Evolutionary conservation across 768 basidiomycete species (phyloP).

Genomic region (Lentinula aciculospora): DNA sequence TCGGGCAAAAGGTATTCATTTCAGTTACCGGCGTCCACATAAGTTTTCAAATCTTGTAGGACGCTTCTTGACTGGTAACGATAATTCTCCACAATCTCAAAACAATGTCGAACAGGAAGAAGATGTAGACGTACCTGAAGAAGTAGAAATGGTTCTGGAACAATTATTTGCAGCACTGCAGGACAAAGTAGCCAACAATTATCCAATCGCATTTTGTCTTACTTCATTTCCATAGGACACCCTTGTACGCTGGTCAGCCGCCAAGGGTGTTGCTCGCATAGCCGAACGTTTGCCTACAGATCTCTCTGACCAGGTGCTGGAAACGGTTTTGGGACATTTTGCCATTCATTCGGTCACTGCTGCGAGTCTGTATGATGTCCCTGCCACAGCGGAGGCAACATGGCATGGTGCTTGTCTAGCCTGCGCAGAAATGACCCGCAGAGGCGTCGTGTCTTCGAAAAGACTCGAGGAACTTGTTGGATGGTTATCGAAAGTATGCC

Average conservation of each 20-base stretch:
- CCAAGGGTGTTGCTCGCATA: slow-evolving; percentile 87
- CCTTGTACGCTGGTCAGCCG: slow-evolving; percentile 88
- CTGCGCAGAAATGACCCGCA: slow-evolving; percentile 86
- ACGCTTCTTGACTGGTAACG: slow-evolving; percentile 23
- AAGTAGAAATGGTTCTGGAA: slow-evolving; percentile 70
- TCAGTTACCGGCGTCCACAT: slow-evolving; percentile 1
- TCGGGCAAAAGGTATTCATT: slow-evolving; percentile 35
- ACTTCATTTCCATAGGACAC: slow-evolving; percentile 61
- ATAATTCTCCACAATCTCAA: slow-evolving; percentile 4
- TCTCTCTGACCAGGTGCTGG: slow-evolving; percentile 76
- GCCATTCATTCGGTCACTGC: slow-evolving; percentile 63
- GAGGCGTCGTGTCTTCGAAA: slow-evolving; percentile 60
- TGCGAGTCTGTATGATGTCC: slow-evolving; percentile 63
- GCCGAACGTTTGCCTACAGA: slow-evolving; percentile 73
- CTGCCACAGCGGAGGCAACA: slow-evolving; percentile 74
- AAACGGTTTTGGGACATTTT: slow-evolving; percentile 74
- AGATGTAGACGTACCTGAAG: slow-evolving; percentile 68
- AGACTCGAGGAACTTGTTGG: slow-evolving; percentile 59
- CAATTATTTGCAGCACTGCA: slow-evolving; percentile 67
- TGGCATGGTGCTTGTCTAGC: slow-evolving; percentile 96
- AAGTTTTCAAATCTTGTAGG: slow-evolving; percentile 17
- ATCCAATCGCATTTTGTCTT: background rate
- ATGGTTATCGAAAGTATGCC: slow-evolving; percentile 74
- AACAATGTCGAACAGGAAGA: slow-evolving; percentile 18
- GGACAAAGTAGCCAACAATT: slow-evolving; percentile 58